Base-by-base conservation (phyloP, 2,329 filamentous ascomycete genomes). In the Verticillium longisporum region DNA sequence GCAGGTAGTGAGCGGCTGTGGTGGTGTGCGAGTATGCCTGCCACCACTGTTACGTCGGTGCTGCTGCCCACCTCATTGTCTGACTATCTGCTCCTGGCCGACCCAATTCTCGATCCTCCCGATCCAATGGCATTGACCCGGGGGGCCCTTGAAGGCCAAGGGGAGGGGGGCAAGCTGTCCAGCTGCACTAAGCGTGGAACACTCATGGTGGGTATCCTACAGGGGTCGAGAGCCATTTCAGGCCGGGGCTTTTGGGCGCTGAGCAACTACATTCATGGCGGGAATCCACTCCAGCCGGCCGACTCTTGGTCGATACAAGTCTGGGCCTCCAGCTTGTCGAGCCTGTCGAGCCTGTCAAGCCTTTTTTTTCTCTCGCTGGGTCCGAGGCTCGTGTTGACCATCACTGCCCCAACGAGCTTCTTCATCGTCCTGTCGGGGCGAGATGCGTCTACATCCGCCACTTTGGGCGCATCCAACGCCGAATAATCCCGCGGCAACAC, bases 301-400 rank as follows among this genome's bases (percentile, higher is more conserved):
- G 59, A 62, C 64, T 64, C 62, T 57, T 50, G 62, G 56, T 38
- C 26, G 60, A 53, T 65, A 62, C 63, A 61, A 64, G 60, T 60
- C 63, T 62, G 62, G 58, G 60, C 45, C 45, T 50, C 45, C n/a
- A 50, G 18, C n/a, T 50, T 50, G 45, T 50, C 45, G n/a, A 50
- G 18, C 45, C 45, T 50, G n/a, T 50, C 45, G n/a, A 21, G 45
- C 18, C n/a, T 36, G 34, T 36, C 34, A 13, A 36, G 13, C 13
- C 34, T n/a, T 36, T 50, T 50, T 41, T 50, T 50, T 26, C 26
- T 26, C 45, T 50, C 45, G 45, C 45, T 50, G 21, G 45, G 45
- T 50, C 45, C 55, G 55, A 21, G 55, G 26, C 55, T 56, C 45
- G 45, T 50, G 45, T 50, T 26, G 45, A 50, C 45, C 45, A 50